Evolutionary conservation across 2,329 filamentous ascomycete genomes (phyloP).

Genomic region (Penicillium nordicum): DNA sequence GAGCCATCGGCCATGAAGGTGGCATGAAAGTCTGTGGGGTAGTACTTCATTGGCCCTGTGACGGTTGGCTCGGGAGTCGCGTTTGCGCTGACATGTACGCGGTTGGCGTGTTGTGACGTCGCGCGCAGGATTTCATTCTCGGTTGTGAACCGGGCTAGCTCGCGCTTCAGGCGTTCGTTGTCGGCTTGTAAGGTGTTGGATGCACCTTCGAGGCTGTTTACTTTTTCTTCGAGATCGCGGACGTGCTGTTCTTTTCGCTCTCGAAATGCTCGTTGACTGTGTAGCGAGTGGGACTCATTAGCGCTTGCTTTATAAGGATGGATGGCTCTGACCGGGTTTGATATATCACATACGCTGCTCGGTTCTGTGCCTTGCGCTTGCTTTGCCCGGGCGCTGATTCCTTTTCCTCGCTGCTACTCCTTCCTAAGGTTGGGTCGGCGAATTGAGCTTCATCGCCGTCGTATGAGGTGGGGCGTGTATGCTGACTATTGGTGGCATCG

Average conservation of each 20-base stretch:
- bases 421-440: slow-evolving; percentile 29
- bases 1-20: slow-evolving; percentile 54
- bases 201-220: slow-evolving; percentile 70
- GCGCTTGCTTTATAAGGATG: neutral
- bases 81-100: slow-evolving; percentile 42
- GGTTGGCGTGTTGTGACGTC: slow-evolving; percentile 54
- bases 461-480: slow-evolving; percentile 27
- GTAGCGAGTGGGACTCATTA: neutral
- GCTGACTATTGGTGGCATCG: slow-evolving; percentile 19
- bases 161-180: slow-evolving; percentile 80
- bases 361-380: slow-evolving; percentile 67
- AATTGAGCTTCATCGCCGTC: slow-evolving; percentile 29
- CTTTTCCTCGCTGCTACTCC: slow-evolving; percentile 55
- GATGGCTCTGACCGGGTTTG: neutral
- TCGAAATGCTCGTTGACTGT: slow-evolving; percentile 88
- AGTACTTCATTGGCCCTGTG: slow-evolving; percentile 68
- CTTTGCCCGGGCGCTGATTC: slow-evolving; percentile 53
- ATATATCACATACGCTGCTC: slow-evolving; percentile 61
- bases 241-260: slow-evolving; percentile 94
- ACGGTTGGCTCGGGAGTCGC: slow-evolving; percentile 43
- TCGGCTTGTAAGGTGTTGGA: slow-evolving; percentile 71
- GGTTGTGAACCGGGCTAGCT: slow-evolving; percentile 77
- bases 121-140: slow-evolving; percentile 92
- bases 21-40: slow-evolving; percentile 68
- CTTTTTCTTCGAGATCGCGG: slow-evolving; percentile 84